Evolutionary conservation across 768 basidiomycete genomes (phyloP).

Genomic region (Trametes cubensis): DNA sequence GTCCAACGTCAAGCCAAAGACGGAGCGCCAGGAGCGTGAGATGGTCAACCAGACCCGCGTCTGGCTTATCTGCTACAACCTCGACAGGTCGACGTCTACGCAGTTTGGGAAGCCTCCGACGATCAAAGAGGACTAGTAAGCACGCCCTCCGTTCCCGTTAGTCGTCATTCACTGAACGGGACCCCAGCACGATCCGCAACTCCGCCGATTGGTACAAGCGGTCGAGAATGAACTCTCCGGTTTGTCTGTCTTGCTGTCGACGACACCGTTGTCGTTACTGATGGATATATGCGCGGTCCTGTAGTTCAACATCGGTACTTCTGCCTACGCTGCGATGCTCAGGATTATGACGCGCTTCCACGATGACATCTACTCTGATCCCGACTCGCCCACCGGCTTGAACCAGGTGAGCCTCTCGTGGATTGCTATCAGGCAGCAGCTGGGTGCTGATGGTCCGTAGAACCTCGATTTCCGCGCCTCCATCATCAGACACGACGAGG

Average conservation of each 20-base stretch:
- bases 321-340: conserved; percentile 69
- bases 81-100: conserved; percentile 85
- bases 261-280: not conserved
- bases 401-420: conserved; percentile 54
- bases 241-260: conserved; percentile 32
- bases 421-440: too few relatives aligned
- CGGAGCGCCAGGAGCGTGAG: conserved; percentile 79
- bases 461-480: conserved; percentile 68
- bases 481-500: conserved; percentile 60
- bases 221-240: conserved; percentile 62
- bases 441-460: conserved; percentile 36
- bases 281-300: not conserved
- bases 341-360: conserved; percentile 76
- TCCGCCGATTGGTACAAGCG: conserved; percentile 76
- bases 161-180: not conserved
- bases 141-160: conserved; percentile 5
- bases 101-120: conserved; percentile 91
- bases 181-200: conserved; percentile 62
- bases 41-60: conserved; percentile 82
- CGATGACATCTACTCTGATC: conserved; percentile 76
- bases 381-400: conserved; percentile 63
- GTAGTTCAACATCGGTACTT: conserved; percentile 77
- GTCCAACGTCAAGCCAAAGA: conserved; percentile 68
- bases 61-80: conserved; percentile 90
- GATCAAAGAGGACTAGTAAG: conserved; percentile 81